These are phyloP conservation scores for Torrubiellomyces zombiae DNA, from an alignment of 2,329 filamentous ascomycete species.

Conservation along the genomic window DNA sequence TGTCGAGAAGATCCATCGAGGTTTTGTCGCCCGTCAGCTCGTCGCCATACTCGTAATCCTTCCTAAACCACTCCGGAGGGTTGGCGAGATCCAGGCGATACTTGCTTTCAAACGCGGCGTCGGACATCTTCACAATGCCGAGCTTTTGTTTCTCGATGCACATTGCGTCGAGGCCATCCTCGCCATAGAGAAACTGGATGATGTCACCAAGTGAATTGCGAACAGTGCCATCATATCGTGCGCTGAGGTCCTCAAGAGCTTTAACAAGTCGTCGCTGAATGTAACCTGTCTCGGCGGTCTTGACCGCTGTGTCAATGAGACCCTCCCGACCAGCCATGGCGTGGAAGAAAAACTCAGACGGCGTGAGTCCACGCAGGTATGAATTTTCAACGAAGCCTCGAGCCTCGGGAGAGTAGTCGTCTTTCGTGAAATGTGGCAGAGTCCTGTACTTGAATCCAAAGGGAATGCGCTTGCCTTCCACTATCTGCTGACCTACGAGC, in stretches of 20 bases:
- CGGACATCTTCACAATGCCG: slow-evolving; percentile 68
- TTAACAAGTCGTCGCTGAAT: slow-evolving; percentile 98
- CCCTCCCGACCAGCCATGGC: slow-evolving; percentile 99
- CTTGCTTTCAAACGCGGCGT: slow-evolving; percentile 59
- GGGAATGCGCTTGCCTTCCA: slow-evolving; percentile 96
- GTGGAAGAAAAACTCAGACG: slow-evolving; percentile 98
- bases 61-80: slow-evolving; percentile 42
- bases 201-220: slow-evolving; percentile 94
- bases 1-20: slow-evolving; percentile 72
- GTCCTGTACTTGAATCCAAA: slow-evolving; percentile 99
- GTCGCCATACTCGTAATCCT: slow-evolving; percentile 55
- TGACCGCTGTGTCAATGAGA: slow-evolving; percentile 98
- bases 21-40: slow-evolving; percentile 78
- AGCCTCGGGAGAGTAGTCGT: slow-evolving; percentile 94
- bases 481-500: slow-evolving; percentile 91
- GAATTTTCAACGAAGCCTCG: slow-evolving; percentile 98
- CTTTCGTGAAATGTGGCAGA: slow-evolving; percentile 94
- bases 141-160: slow-evolving; percentile 87
- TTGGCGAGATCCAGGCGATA: slow-evolving; percentile 63
- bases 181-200: slow-evolving; percentile 92
- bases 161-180: slow-evolving; percentile 87
- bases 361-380: slow-evolving; percentile 87
- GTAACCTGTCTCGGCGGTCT: slow-evolving; percentile 97
- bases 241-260: slow-evolving; percentile 92
- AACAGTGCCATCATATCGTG: slow-evolving; percentile 93